Conservation (phyloP, 2,329 filamentous ascomycete genomes). For the Rhytidhysteron rufulum region DNA sequence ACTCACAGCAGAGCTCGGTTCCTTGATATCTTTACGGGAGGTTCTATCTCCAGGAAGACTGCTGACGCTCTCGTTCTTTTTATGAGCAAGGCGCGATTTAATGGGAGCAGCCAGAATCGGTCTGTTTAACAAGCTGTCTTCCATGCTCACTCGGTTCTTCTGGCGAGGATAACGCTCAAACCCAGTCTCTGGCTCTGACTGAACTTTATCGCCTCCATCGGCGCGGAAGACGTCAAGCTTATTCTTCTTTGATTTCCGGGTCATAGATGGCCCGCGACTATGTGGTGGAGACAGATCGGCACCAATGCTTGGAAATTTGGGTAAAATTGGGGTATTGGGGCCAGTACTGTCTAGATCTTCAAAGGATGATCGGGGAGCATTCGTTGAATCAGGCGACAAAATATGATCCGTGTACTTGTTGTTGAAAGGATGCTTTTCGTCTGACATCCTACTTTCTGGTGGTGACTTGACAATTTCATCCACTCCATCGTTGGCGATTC, state of each 20-base stretch:
- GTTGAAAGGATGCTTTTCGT: conserved; percentile 19
- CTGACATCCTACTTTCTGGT: conserved; percentile 16
- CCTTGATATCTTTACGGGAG: conserved; percentile 34
- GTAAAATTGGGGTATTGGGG: conserved; percentile 33
- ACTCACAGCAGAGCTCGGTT: conserved; percentile 55
- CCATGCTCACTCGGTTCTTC: conserved; percentile 29
- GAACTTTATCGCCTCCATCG: conserved; percentile 31
- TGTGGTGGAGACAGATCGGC: conserved; percentile 33
- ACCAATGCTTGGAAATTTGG: conserved; percentile 28
- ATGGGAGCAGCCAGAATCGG: conserved; percentile 31
- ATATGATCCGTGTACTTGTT: conserved; percentile 11
- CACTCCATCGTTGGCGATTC: conserved; percentile 14
- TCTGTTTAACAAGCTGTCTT: conserved; percentile 24
- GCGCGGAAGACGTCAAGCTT: conserved; percentile 41
- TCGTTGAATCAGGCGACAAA: conserved; percentile 17
- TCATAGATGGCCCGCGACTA: conserved; percentile 28
- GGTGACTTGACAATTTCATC: conserved; percentile 21
- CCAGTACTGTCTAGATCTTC: conserved; percentile 36
- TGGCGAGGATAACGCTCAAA: conserved; percentile 22
- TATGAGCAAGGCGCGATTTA: conserved; percentile 29
- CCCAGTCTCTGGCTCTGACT: conserved; percentile 18
- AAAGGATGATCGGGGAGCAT: conserved; percentile 36
- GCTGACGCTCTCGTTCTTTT: conserved; percentile 36
- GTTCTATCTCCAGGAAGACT: conserved; percentile 27
- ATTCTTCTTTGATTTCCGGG: conserved; percentile 33